phyloP scores from a whole-genome alignment of 305 asterid genomes.

The Rubia peregrina region DNA sequence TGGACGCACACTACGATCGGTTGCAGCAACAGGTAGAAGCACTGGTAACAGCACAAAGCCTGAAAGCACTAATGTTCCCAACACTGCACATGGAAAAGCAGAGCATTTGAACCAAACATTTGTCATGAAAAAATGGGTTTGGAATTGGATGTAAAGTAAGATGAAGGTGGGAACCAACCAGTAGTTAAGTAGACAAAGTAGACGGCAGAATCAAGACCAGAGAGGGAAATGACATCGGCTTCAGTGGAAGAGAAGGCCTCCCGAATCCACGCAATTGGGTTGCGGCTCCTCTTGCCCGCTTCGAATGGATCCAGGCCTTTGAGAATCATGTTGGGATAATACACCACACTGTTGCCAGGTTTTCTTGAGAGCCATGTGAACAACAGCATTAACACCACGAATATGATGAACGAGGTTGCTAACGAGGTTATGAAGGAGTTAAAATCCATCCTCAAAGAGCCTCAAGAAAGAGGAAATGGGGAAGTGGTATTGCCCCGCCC shows the following conservation, averaged over 20 bases:
- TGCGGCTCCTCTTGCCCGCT: conserved; percentile 47
- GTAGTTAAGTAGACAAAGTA: conserved; percentile 81
- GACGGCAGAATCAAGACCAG: conserved; percentile 96
- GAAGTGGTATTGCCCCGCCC: too few species aligned
- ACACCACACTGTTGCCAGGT: conserved; percentile 57
- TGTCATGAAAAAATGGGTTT: background rate
- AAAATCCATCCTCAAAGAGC: conserved; percentile 51
- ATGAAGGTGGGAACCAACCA: conserved; percentile 28
- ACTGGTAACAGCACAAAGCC: conserved; percentile 66
- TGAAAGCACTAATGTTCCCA: conserved; percentile 63
- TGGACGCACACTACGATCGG: conserved; percentile 27
- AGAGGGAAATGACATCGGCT: conserved; percentile 57
- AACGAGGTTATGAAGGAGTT: conserved; percentile 78
- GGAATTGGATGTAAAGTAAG: too few species aligned
- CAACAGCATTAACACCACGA: conserved; percentile 53
- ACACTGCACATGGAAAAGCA: conserved; percentile 32
- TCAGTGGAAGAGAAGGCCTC: conserved; percentile 76
- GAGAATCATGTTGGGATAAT: conserved; percentile 76
- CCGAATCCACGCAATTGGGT: conserved; percentile 80
- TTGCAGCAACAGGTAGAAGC: conserved; percentile 69
- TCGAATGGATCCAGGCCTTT: conserved; percentile 74
- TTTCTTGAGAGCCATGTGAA: conserved; percentile 76
- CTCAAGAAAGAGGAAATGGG: background rate
- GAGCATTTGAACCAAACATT: background rate
- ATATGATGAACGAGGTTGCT: conserved; percentile 67